These are phyloP conservation scores for Cerrena zonata DNA, from an alignment of 1,284 basidiomycete species.

Conservation along the genomic window DNA sequence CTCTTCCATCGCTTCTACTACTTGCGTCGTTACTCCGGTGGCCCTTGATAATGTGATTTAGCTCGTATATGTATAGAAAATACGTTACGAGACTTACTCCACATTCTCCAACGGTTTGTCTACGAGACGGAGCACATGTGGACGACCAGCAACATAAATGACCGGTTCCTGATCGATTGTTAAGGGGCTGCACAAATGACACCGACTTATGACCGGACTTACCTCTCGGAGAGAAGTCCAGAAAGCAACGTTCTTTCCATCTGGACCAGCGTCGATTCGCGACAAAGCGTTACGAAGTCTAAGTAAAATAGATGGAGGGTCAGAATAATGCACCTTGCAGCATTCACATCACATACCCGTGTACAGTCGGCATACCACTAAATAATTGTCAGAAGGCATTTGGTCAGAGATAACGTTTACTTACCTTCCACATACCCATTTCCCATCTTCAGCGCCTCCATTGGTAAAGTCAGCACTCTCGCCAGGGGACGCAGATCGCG, in stretches of 20 bases:
- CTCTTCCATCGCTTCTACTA: conserved; percentile 91
- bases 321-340: background rate
- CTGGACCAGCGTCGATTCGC: conserved; percentile 74
- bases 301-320: background rate
- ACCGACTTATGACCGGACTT: background rate
- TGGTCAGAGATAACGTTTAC: conserved; percentile 17
- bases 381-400: background rate
- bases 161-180: conserved; percentile 74
- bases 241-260: conserved; percentile 66
- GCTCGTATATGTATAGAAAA: background rate
- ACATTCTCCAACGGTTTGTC: conserved; percentile 89
- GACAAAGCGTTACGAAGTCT: conserved; percentile 80
- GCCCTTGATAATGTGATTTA: conserved; percentile 46
- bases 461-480: conserved; percentile 34
- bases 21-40: conserved; percentile 87
- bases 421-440: conserved; percentile 81
- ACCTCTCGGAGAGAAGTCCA: conserved; percentile 93
- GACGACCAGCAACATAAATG: conserved; percentile 83
- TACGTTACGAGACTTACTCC: conserved; percentile 60
- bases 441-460: conserved; percentile 38
- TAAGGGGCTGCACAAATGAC: conserved; percentile 4
- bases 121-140: conserved; percentile 88
- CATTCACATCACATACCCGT: conserved; percentile 53
- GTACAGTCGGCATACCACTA: conserved; percentile 83
- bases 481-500: conserved; percentile 27